phyloP scores from a whole-genome alignment of 1,284 basidiomycete genomes.

The Thecaphora thlaspeos region DNA sequence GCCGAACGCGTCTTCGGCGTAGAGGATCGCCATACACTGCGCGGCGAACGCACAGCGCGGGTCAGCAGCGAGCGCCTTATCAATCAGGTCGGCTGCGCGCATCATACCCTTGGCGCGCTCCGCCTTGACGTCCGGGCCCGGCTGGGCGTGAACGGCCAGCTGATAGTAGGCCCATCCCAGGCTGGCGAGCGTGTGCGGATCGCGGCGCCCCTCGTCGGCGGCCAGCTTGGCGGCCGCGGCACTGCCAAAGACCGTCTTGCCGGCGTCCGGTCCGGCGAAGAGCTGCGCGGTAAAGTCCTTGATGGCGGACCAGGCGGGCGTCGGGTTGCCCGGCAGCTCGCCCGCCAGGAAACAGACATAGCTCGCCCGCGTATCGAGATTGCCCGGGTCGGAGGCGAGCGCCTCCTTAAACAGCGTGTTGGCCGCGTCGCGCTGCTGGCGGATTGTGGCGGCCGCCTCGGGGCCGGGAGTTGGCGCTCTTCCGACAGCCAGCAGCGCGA shows the following conservation, averaged over 20 bases:
- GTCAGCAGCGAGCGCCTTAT: constrained; percentile 49
- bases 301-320: constrained; percentile 46
- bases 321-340: constrained; percentile 47
- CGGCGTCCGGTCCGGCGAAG: constrained; percentile 35
- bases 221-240: constrained; percentile 35
- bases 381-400: constrained; percentile 46
- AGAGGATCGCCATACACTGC: constrained; percentile 53
- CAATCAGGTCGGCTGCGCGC: constrained; percentile 53
- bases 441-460: constrained; percentile 15
- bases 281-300: constrained; percentile 54
- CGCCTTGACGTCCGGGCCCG: constrained; percentile 37
- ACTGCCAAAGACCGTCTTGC: constrained; percentile 41
- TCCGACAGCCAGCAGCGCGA: constrained; percentile 46
- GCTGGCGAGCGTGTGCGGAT: constrained; percentile 45
- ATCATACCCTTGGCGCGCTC: constrained; percentile 50
- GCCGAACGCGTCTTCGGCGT: constrained; percentile 52
- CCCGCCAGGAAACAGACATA: constrained; percentile 56
- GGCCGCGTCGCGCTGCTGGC: constrained; percentile 35
- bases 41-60: constrained; percentile 51
- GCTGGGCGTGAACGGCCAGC: constrained; percentile 39
- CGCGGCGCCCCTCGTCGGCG: constrained; percentile 43
- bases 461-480: constrained; percentile 14
- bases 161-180: constrained; percentile 57
- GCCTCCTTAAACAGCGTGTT: constrained; percentile 50
- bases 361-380: constrained; percentile 49